Evolutionary conservation across 129 eudicot genomes (phyloP), one percentile per base, ranked within the genome.

Genomic region (Logfia minima): DNA sequence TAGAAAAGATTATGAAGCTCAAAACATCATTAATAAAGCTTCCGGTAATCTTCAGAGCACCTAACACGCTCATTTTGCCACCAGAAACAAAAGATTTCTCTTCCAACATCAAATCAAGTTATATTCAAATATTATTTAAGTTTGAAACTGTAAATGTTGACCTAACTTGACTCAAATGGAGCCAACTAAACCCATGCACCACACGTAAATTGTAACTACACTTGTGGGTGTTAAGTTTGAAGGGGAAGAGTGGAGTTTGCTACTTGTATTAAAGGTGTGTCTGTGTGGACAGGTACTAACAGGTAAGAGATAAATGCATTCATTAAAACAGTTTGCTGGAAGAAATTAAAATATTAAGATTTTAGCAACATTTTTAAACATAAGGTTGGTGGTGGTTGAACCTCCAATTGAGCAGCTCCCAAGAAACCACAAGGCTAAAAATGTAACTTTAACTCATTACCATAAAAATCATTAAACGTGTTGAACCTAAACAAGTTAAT

Each of bases 381-480:
- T 41, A 75, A 72, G 85, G 87, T 90, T 78, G 98, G 90, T 93
- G 98, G 98, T 93, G 85, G 98, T 93, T 93, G 95, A 89, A 92
- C 94, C 90, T 76, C 93, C 86, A 66, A 77, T 77, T 76, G 55
- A 80, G 78, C 51, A 80, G 64, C 84, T 69, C 73, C 52, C 68
- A 81, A 76, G 81, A 82, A 75, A 82, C 85, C 73, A 62, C 32
- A 59, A 56, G 84, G 79, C 21, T 80, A 80, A 39, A 73, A 74
- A n/a, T 58, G 80, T 81, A 81, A 81, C 11, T 68, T 74, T 41
- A 29, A 67, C 19, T n/a, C 53, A 76, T 56, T 59, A 31, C 72
- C 73, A 48, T 51, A 76, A 66, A 62, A 45, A 19, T 32, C 65
- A 48, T 66, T 10, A 65, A 76, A 76, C 73, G 65, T 76, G 82